Evolutionary conservation across 2,329 filamentous ascomycete genomes (phyloP), one percentile per base, ranked within the genome.

Genomic region (Ophiosphaerella herpotricha): DNA sequence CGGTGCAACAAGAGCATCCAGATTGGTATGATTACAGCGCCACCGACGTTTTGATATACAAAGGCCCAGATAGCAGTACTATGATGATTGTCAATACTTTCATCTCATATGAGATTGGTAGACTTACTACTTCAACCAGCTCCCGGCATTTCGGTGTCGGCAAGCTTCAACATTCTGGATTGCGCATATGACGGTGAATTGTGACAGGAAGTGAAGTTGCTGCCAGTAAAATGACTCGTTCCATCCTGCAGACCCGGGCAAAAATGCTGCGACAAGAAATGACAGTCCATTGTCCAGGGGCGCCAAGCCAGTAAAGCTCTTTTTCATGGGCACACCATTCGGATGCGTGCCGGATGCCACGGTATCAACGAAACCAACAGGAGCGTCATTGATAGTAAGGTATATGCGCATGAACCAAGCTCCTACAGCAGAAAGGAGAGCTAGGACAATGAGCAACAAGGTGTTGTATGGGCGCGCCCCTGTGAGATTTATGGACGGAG

Each of bases 61-160:
- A 54, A 42, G 1, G 54, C 46, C n/a, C 35, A 55, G 4, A 55
- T 11, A 12, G 58, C 42, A 7, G 50, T 58, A 7, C 56, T 60
- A 18, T 31, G 13, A 23, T 5, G 2, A 7, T 21, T 18, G 43
- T 51, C 29, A 55, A 21, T 4, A 3, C 4, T 12, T 11, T 3
- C 6, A n/a, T 16, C 5, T 12, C 18, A 7, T 7, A 12, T 14
- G 13, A 3, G 14, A 8, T 13, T 14, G 3, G 11, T 24, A 26
- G 16, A 54, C 58, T 43, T 34, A 61, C 58, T 57, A 61, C 47
- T 53, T 61, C 5, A 59, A 26, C 58, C 52, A 61, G 16, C 52
- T 60, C 16, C 42, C 39, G 9, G 43, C 42, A 9, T 61, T 57
- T 5, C 54, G 40, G 31, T 51, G 50, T n/a, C 58, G 51, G 31